Base-by-base conservation (phyloP, 164 flowering plant genomes). In the Paratinospora sagittata region DNA sequence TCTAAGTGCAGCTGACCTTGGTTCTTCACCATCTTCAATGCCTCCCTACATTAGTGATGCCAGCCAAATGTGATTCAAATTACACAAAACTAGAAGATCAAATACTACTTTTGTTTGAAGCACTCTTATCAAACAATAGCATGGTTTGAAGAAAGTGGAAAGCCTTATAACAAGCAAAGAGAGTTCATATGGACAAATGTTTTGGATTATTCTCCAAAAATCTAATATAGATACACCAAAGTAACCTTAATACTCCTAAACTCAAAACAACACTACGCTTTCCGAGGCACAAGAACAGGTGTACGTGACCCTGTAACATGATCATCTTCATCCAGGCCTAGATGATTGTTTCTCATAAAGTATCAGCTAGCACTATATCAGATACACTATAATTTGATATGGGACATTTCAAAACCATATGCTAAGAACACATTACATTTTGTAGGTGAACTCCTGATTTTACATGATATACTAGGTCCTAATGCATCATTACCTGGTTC, bases 1-100 rank as follows among this genome's bases (percentile, higher is more conserved):
- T 76, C 95, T 83, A 33, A 90, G 71, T 13, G 98, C 98, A 41
- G 98, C 96, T 36, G 83, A 69, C 30, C 66, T 79, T 4, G 98
- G 98, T 24, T 92, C 97, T 73, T 94, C 98, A 49, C 89, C 91
- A 68, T 94, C 98, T 82, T 94, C 96, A 79, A 94, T 91, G 23
- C 90, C 90, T 7, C 98, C 97, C 98, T 93, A 67, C 57, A 70
- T 71, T 49, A n/a, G 23, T 24, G 45, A 61, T 65, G 4, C n/a
- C 34, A 34, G 26, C 39, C 70, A 70, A 47, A 49, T n/a, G n/a
- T 52, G 3, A 68, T 30, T 34, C 19, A 14, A 33, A 19, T 30
- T 33, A 24, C 5, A 21, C 37, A 24, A 4, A 26, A 12, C 34
- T 10, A 43, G 6, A 52, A 52, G 58, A 52, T 52, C 16, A 39